Evolutionary conservation across 2,329 filamentous ascomycete species (phyloP).

Genomic region (Claviceps africana): DNA sequence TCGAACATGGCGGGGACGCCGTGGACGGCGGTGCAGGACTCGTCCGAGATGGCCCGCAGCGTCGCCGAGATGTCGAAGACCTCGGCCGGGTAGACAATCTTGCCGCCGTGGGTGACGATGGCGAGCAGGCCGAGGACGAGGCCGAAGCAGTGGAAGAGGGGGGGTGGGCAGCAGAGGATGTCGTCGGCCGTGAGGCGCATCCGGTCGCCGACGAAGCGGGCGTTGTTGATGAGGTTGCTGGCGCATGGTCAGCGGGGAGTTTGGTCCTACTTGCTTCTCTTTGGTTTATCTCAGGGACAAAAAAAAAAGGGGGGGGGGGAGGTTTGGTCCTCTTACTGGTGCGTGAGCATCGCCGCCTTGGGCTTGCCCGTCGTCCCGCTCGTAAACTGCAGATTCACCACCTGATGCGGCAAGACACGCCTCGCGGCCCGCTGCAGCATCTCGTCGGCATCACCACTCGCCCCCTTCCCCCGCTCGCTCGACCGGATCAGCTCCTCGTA

Average conservation of each 20-base stretch:
- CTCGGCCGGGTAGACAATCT: conserved; percentile 63
- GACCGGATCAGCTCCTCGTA: conserved; percentile 45
- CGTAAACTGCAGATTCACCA: conserved; percentile 64
- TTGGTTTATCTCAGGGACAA: no score
- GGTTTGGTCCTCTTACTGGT: conserved; percentile 36
- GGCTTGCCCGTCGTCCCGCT: conserved; percentile 61
- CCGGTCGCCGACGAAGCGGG: conserved; percentile 57
- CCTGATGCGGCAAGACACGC: conserved; percentile 47
- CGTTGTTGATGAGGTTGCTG: conserved; percentile 51
- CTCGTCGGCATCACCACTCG: conserved; percentile 27
- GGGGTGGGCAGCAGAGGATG: conserved; percentile 66
- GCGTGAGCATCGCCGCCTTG: conserved; percentile 62
- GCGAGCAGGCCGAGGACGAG: conserved; percentile 64
- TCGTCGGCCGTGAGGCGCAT: conserved; percentile 55
- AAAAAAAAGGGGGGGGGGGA: neutral
- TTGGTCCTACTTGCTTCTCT: no score
- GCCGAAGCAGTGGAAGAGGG: conserved; percentile 77
- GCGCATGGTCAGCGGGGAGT: no score
- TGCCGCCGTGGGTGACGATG: conserved; percentile 58
- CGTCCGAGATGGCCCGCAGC: conserved; percentile 50
- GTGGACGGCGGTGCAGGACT: conserved; percentile 60
- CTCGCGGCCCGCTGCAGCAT: conserved; percentile 38
- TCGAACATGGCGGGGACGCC: conserved; percentile 81
- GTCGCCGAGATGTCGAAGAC: conserved; percentile 57
- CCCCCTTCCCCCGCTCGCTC: conserved; percentile 17